Conservation (phyloP, 257 asterid genomes). For the Solanum dulcamara region DNA sequence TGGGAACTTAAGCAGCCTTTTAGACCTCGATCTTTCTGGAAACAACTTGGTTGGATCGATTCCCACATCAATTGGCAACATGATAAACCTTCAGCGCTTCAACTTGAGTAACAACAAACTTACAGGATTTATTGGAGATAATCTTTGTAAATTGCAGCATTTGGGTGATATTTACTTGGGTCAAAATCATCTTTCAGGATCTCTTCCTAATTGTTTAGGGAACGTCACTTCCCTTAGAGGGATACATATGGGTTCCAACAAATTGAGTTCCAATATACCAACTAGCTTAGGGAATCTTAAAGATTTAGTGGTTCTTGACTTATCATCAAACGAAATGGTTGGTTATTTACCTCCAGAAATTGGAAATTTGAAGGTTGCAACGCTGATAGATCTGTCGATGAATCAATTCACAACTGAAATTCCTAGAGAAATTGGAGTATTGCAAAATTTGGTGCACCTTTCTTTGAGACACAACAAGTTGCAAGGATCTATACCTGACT, state of each 20-base stretch:
- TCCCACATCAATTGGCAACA: too few species aligned
- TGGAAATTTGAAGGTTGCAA: too few species aligned
- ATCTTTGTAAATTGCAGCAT: neutral
- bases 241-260: neutral
- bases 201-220: neutral
- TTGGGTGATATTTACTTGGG: neutral
- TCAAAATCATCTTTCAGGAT: neutral
- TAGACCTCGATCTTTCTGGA: fast-evolving
- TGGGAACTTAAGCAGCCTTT: neutral
- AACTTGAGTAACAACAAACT: neutral
- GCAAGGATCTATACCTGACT: neutral
- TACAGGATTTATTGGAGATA: neutral
- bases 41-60: too few species aligned
- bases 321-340: neutral
- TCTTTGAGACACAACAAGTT: neutral
- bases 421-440: neutral
- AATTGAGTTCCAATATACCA: neutral
- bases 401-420: neutral
- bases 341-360: neutral
- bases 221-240: neutral
- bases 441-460: fast-evolving
- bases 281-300: neutral
- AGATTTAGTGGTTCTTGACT: too few species aligned
- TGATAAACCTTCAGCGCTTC: too few species aligned
- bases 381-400: neutral